These are phyloP conservation scores for Arabidopsis lyrata DNA, from an alignment of 441 rosid genomes.

Conservation along the genomic window DNA sequence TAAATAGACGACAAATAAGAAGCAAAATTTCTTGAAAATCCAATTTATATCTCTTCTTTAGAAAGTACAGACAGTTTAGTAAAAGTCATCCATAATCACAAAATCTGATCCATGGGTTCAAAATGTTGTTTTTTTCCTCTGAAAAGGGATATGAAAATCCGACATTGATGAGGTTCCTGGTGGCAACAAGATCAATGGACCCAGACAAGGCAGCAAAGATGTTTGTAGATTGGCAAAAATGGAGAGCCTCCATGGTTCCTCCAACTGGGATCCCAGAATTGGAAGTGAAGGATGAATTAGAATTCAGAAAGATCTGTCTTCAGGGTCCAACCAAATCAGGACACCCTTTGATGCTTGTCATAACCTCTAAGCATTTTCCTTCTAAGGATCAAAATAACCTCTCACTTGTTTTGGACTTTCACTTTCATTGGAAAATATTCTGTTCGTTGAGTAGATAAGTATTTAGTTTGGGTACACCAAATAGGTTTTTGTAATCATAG, in stretches of 20 bases:
- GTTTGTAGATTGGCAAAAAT: slow-evolving; percentile 87
- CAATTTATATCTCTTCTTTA: no score
- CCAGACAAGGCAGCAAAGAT: slow-evolving; percentile 79
- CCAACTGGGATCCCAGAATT: slow-evolving; percentile 73
- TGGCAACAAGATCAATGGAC: slow-evolving; percentile 92
- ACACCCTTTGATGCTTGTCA: slow-evolving; percentile 55
- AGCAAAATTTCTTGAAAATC: neutral
- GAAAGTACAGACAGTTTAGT: slow-evolving; percentile 6
- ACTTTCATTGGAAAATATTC: neutral
- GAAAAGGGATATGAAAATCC: slow-evolving; percentile 63
- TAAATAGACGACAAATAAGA: neutral
- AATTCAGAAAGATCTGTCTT: slow-evolving; percentile 58
- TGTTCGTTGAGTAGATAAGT: no score
- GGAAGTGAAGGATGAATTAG: slow-evolving; percentile 71
- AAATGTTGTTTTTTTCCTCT: slow-evolving; percentile 15
- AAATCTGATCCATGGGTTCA: slow-evolving; percentile 12
- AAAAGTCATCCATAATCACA: neutral
- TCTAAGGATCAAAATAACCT: slow-evolving; percentile 61
- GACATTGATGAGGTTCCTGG: slow-evolving; percentile 80
- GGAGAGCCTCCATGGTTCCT: slow-evolving; percentile 79
- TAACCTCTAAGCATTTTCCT: slow-evolving; percentile 66
- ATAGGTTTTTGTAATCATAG: neutral
- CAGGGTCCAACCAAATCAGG: slow-evolving; percentile 70
- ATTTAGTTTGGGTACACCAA: no score
- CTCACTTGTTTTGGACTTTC: neutral